A percentile compares a stretch with the other conserved stretches of the same genome.
These are phyloP conservation scores for Xylariomycetidae sp. DNA, from an alignment of 2,329 filamentous ascomycete genomes.

Conservation along the genomic window DNA sequence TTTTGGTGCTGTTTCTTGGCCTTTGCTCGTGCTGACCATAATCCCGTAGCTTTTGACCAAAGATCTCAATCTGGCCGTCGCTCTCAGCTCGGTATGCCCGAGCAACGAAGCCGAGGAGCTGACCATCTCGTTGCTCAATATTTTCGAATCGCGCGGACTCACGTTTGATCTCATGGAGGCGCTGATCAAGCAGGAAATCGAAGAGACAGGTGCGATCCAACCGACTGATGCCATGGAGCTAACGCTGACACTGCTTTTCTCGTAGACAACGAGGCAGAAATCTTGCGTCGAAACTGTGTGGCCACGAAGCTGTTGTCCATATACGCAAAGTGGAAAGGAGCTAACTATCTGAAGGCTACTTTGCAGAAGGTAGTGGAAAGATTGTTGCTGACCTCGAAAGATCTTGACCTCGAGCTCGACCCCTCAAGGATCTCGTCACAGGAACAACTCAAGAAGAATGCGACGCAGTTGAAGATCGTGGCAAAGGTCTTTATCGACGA, in stretches of 20 bases:
- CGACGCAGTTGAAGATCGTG: constrained; percentile 58
- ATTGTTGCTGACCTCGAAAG: constrained; percentile 60
- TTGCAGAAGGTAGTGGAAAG: constrained; percentile 62
- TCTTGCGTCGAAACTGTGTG: constrained; percentile 62
- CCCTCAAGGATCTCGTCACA: constrained; percentile 53
- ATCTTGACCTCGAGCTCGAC: constrained; percentile 62
- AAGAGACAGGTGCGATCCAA: constrained; percentile 49
- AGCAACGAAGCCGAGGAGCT: constrained; percentile 64
- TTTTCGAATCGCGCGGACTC: constrained; percentile 62
- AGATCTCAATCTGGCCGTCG: constrained; percentile 56
- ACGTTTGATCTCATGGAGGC: constrained; percentile 60
- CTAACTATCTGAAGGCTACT: constrained; percentile 55
- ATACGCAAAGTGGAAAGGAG: constrained; percentile 67
- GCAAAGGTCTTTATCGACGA: constrained; percentile 67
- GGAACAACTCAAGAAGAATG: constrained; percentile 62
- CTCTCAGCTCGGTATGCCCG: constrained; percentile 60
- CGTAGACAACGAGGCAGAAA: constrained; percentile 59
- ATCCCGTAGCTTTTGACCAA: constrained; percentile 48
- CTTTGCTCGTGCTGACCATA: constrained; percentile 7
- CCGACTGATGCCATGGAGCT: not conserved
- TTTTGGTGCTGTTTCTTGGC: constrained; percentile 7
- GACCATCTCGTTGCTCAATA: constrained; percentile 59
- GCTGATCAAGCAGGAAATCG: constrained; percentile 62
- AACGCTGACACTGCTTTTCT: not conserved
- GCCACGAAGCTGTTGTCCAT: constrained; percentile 68